Base-by-base conservation (phyloP, 2,329 filamentous ascomycete species). In the Epichloe festucae region DNA sequence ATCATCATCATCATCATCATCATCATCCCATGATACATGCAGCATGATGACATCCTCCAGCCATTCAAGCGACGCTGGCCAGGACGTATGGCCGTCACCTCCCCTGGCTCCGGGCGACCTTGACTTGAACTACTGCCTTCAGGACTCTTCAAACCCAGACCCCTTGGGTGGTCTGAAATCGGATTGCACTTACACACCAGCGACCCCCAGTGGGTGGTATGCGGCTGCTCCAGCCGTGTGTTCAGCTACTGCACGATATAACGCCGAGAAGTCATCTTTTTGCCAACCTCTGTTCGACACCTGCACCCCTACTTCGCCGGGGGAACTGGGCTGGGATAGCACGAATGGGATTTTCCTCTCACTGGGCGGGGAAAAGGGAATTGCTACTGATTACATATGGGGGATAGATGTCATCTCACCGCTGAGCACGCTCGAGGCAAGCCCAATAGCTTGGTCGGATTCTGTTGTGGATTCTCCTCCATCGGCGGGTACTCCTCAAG, bases 41-140 rank as follows among this genome's bases (percentile, higher is more conserved):
- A 50, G 34, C 49, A 35, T 36, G 48, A 47, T 53, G 49, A 31
- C 51, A 34, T 8, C n/a, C 17, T 35, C 51, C 5, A 31, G 48
- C 36, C 49, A 54, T 31, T 42, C 51, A 35, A 59, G 54, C 53
- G 54, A 51, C 48, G 54, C 61, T 34, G 35, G 47, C 14, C 42
- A 23, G 49, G 60, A 57, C 43, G 52, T 55, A 47, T 68, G 67
- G 63, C 62, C 64, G 38, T 71, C 67, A 27, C 68, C 71, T 34
- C 68, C 66, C 11, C n/a, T 51, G 41, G 46, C n/a, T 15, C 34
- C 52, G 12, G 42, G 27, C 34, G 48, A 50, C 8, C 21, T 52
- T 36, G 46, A 52, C 8, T 14, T 46, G 23, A 47, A 31, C 43
- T 53, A 50, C 48, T 47, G 47, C 43, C 21, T 50, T 15, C 38